phyloP scores from a whole-genome alignment of 2,329 filamentous ascomycete species.

The Phialophora verrucosa region DNA sequence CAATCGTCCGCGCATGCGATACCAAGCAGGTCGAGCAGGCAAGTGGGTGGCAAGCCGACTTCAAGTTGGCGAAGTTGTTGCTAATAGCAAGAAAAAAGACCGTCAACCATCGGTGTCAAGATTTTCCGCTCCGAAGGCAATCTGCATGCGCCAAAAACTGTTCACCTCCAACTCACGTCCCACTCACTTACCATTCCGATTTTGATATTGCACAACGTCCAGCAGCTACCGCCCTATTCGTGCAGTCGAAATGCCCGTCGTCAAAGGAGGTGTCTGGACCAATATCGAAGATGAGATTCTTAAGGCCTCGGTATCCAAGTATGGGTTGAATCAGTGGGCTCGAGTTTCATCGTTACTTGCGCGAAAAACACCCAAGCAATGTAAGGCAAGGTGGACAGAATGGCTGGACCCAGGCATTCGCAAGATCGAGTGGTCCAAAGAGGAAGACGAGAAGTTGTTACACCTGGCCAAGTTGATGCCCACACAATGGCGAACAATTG shows the following conservation, averaged over 20 bases:
- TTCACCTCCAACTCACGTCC: background rate
- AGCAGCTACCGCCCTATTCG: background rate
- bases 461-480: conserved; percentile 98
- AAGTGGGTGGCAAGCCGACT: background rate
- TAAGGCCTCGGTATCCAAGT: conserved; percentile 92
- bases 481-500: conserved; percentile 98
- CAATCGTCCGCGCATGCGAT: background rate
- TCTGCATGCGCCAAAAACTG: conserved; percentile 17
- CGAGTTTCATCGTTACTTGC: conserved; percentile 96
- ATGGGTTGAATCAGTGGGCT: conserved; percentile 96
- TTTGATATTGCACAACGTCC: background rate
- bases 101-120: conserved; percentile 4
- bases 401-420: conserved; percentile 98
- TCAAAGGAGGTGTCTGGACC: conserved; percentile 71
- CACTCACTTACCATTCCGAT: background rate
- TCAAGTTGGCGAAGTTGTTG: no score
- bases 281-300: conserved; percentile 92
- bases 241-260: conserved; percentile 62
- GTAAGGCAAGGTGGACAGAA: conserved; percentile 97
- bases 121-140: conserved; percentile 16
- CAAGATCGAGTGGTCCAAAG: conserved; percentile 98
- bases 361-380: conserved; percentile 97
- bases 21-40: background rate
- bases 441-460: conserved; percentile 96
- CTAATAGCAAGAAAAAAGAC: no score